Percentiles rank a stretch among this genome's conserved stretches.
Conservation (phyloP, 2,329 filamentous ascomycete genomes). For the Venturia carpophila region DNA sequence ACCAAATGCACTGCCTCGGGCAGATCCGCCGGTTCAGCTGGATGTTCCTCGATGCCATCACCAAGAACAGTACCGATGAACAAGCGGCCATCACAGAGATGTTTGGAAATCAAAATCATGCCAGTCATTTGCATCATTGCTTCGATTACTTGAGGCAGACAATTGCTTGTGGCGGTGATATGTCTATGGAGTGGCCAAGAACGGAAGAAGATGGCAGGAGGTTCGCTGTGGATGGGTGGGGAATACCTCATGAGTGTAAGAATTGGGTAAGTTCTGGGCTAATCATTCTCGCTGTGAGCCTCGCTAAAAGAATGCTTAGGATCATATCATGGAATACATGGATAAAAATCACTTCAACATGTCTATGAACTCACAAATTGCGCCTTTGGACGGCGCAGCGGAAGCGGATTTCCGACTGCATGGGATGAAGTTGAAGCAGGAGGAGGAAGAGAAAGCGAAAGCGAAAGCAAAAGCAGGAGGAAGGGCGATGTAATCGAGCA, state of each 20-base stretch:
- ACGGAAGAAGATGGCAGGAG: conserved; percentile 17
- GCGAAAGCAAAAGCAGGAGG: no score
- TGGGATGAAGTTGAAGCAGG: background rate
- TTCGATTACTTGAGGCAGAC: conserved; percentile 23
- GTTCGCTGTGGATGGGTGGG: conserved; percentile 21
- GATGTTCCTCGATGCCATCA: conserved; percentile 23
- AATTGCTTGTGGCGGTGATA: conserved; percentile 21
- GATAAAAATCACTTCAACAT: conserved; percentile 19
- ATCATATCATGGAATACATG: conserved; percentile 20
- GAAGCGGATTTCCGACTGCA: background rate
- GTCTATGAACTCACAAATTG: conserved; percentile 17
- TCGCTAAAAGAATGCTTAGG: conserved; percentile 2
- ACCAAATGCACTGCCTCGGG: conserved; percentile 30
- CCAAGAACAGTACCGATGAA: conserved; percentile 6
- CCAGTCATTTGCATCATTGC: conserved; percentile 21
- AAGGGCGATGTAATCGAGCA: no score
- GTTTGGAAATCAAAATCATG: conserved; percentile 13
- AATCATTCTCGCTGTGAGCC: background rate
- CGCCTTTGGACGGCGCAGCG: conserved; percentile 10
- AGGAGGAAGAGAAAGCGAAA: no score
- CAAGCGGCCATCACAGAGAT: conserved; percentile 13
- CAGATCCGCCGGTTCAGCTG: conserved; percentile 27
- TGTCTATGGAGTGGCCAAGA: conserved; percentile 20
- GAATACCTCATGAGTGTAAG: conserved; percentile 21
- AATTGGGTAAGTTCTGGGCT: conserved; percentile 17